Evolutionary conservation across 305 asterid genomes (phyloP).

Genomic region (Fraxinus albicans): DNA sequence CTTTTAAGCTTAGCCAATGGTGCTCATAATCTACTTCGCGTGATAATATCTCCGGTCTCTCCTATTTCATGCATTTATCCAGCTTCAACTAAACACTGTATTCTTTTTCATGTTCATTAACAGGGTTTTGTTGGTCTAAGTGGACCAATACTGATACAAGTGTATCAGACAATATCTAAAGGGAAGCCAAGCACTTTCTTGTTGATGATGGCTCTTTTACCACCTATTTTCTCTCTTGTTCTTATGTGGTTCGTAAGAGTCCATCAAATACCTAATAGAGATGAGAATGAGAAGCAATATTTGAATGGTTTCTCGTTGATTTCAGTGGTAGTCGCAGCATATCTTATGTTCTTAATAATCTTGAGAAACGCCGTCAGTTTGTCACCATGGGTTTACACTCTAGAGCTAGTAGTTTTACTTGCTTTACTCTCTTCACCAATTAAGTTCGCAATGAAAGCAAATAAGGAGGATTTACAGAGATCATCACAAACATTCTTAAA

Average conservation of each 20-base stretch:
- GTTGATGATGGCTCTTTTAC: slow-evolving; percentile 66
- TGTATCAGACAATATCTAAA: slow-evolving; percentile 57
- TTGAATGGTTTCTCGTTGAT: slow-evolving; percentile 61
- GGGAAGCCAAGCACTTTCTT: slow-evolving; percentile 70
- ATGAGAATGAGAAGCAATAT: slow-evolving; percentile 34
- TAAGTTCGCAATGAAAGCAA: slow-evolving; percentile 41
- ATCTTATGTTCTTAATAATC: slow-evolving; percentile 58
- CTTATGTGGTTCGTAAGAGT: slow-evolving; percentile 69
- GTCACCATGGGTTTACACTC: slow-evolving; percentile 41
- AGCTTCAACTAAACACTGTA: background rate
- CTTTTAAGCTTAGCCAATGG: too few species aligned
- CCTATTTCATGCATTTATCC: background rate
- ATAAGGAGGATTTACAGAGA: slow-evolving; percentile 28
- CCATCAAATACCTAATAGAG: slow-evolving; percentile 31
- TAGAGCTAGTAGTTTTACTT: slow-evolving; percentile 49
- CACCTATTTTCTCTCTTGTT: slow-evolving; percentile 50
- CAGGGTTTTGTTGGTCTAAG: slow-evolving; percentile 95
- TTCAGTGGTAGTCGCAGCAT: slow-evolving; percentile 49
- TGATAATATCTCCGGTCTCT: background rate
- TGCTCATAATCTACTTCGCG: background rate
- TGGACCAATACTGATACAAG: slow-evolving; percentile 79
- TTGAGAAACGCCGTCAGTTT: slow-evolving; percentile 40
- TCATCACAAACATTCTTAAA: slow-evolving; percentile 10
- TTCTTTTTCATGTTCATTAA: slow-evolving; percentile 10
- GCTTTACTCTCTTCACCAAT: slow-evolving; percentile 63